phyloP scores from a whole-genome alignment of 2,329 filamentous ascomycete species.

The Aspergillus niger region DNA sequence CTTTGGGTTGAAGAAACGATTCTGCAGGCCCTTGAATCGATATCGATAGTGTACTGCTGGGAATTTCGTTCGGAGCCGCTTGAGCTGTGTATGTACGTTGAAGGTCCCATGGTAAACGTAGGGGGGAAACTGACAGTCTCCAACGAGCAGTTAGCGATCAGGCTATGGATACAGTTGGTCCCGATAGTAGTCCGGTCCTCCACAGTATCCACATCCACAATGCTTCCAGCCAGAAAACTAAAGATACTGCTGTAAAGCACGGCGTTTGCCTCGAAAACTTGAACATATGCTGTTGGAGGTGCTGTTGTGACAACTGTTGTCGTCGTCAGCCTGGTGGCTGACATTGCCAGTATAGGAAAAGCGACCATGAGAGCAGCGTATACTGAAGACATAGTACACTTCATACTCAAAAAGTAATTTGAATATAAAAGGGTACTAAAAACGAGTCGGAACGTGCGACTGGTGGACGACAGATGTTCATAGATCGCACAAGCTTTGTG shows the following conservation, averaged over 20 bases:
- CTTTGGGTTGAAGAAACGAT: neutral
- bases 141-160: neutral
- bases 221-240: neutral
- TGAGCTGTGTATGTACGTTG: neutral
- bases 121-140: neutral
- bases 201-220: neutral
- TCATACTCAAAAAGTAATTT: no score
- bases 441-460: no score
- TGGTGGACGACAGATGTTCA: no score
- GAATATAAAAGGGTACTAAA: no score
- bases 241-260: neutral
- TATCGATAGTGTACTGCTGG: neutral
- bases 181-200: neutral
- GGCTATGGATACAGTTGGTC: neutral
- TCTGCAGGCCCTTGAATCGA: neutral
- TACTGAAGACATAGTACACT: neutral
- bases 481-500: no score
- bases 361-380: neutral
- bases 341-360: neutral
- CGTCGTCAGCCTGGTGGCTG: no score
- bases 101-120: neutral
- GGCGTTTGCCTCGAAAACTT: neutral
- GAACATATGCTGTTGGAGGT: no score
- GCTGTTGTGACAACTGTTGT: no score
- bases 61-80: neutral